Percentiles rank a stretch among this genome's conserved stretches.
phyloP scores from a whole-genome alignment of 148 eudicot species.

The Persicaria maculosa region DNA sequence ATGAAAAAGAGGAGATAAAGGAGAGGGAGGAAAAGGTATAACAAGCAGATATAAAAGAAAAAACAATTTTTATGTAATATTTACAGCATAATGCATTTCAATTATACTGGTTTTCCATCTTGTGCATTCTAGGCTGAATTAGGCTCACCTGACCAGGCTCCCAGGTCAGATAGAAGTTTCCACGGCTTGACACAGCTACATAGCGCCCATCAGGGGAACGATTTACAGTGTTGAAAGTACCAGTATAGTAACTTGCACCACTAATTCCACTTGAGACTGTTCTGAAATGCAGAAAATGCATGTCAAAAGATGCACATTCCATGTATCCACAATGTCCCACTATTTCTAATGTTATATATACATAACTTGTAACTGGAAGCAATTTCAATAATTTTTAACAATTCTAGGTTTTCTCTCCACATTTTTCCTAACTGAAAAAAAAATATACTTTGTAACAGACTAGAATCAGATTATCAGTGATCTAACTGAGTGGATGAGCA shows the following conservation, averaged over 20 bases:
- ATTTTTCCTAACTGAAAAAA: background rate
- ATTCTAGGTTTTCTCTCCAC: background rate
- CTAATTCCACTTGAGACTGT: slow-evolving; percentile 99
- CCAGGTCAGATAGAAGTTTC: slow-evolving; percentile 96
- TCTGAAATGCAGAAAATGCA: slow-evolving; percentile 45
- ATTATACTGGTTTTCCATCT: background rate
- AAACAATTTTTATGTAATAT: background rate
- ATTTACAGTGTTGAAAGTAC: slow-evolving; percentile 89
- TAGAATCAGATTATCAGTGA: background rate
- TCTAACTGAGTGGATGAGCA: background rate
- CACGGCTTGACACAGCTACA: slow-evolving; percentile 99
- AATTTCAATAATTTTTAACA: background rate
- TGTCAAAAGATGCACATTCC: background rate
- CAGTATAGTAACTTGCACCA: slow-evolving; percentile 99
- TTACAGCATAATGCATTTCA: background rate
- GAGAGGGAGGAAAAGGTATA: background rate
- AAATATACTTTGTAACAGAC: background rate
- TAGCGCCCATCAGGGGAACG: slow-evolving; percentile 96
- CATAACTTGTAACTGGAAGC: background rate
- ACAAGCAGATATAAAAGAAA: background rate
- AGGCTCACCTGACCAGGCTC: slow-evolving; percentile 91
- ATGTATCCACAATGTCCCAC: background rate
- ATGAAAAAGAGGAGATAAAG: too few relatives aligned
- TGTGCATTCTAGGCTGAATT: background rate
- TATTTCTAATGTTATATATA: background rate